Evolutionary conservation across 2,329 filamentous ascomycete species (phyloP).

Genomic region (Achaetomium macrosporum): DNA sequence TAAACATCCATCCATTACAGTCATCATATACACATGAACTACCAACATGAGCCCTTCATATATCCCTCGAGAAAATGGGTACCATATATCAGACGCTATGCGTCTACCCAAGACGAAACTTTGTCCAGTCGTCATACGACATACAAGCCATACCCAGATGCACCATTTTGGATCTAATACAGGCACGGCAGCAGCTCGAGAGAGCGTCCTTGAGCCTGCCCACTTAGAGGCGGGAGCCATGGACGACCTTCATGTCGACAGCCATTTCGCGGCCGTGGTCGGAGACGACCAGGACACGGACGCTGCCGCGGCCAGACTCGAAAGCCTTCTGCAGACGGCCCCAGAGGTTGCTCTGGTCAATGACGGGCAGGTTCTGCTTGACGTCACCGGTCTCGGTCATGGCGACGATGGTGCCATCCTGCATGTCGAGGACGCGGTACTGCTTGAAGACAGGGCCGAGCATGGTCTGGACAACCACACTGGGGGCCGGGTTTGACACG

Average conservation of each 20-base stretch:
- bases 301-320: conserved; percentile 83
- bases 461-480: conserved; percentile 98
- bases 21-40: conserved; percentile 25
- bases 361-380: conserved; percentile 89
- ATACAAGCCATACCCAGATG: conserved; percentile 17
- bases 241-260: conserved; percentile 98
- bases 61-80: not conserved
- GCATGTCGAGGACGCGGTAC: conserved; percentile 98
- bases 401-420: conserved; percentile 76
- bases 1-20: conserved; percentile 26
- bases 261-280: conserved; percentile 90
- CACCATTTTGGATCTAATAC: conserved; percentile 3
- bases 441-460: conserved; percentile 99
- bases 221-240: conserved; percentile 63
- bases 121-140: conserved; percentile 22
- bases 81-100: conserved; percentile 11
- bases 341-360: conserved; percentile 91
- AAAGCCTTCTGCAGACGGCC: conserved; percentile 76
- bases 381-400: conserved; percentile 99
- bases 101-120: conserved; percentile 12
- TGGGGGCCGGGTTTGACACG: conserved; percentile 93
- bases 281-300: conserved; percentile 92
- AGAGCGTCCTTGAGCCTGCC: not conserved
- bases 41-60: conserved; percentile 14
- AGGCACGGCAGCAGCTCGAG: not conserved